Conservation (phyloP, 2,329 filamentous ascomycete genomes). For the Malbranchea zuffiana region DNA sequence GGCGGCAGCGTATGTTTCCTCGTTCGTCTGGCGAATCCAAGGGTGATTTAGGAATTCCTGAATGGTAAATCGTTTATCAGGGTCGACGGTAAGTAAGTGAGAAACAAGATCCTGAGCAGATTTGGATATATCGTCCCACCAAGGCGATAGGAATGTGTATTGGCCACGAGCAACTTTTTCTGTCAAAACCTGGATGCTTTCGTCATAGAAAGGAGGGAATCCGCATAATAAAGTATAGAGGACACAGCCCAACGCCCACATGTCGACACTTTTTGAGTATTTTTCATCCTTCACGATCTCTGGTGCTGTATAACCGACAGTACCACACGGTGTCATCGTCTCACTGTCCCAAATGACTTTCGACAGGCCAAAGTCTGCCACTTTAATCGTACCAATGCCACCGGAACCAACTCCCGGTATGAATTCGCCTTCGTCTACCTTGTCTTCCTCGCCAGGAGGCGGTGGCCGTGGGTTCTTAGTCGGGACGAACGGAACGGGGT, state of each 20-base stretch:
- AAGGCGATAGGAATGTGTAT: conserved; percentile 94
- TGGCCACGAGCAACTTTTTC: conserved; percentile 96
- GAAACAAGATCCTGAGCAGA: conserved; percentile 88
- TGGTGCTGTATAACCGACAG: conserved; percentile 92
- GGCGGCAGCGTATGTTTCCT: conserved; percentile 54
- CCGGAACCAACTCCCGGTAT: conserved; percentile 69
- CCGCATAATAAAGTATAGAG: conserved; percentile 94
- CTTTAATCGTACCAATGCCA: conserved; percentile 90
- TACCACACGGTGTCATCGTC: conserved; percentile 98
- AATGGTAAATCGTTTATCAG: conserved; percentile 89
- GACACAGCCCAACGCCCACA: conserved; percentile 97
- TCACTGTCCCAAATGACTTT: conserved; percentile 98
- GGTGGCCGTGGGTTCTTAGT: conserved; percentile 69
- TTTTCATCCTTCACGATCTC: conserved; percentile 98
- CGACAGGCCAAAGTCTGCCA: conserved; percentile 93
- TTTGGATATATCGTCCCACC: conserved; percentile 98
- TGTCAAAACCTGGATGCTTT: conserved; percentile 91
- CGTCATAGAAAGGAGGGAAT: conserved; percentile 97
- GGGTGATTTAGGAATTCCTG: conserved; percentile 87
- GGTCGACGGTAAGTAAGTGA: conserved; percentile 86
- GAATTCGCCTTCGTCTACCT: conserved; percentile 93
- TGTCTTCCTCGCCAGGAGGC: conserved; percentile 87
- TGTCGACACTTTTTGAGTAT: conserved; percentile 97
- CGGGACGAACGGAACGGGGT: conserved; percentile 70
- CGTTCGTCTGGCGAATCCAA: conserved; percentile 68